Evolutionary conservation across 1,284 basidiomycete genomes (phyloP), one percentile per base, ranked within the genome.

Genomic region (Hemileccinum hortonii): DNA sequence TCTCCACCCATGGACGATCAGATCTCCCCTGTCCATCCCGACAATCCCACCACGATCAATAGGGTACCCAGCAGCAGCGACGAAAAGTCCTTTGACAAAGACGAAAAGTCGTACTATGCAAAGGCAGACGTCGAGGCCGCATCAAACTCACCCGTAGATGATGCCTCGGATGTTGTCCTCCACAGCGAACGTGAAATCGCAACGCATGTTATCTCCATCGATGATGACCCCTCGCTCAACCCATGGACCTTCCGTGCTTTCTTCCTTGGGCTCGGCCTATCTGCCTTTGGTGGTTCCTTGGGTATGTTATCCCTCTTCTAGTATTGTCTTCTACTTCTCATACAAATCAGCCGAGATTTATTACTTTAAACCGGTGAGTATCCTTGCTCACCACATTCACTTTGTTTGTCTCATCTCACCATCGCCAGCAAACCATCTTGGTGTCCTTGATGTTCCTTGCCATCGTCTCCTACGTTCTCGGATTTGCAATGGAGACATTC

Each of bases 251-350:
- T 86, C 53, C 75, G 84, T 6, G 71, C 76, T 3, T 74, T 82
- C 52, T 73, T 86, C 59, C 71, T 86, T n/a, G 83, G 84, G 12
- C 58, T 83, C 43, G 81, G 82, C 11, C 73, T 86, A 6, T 81
- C 82, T 21, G 75, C 79, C 6, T 83, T 89, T 53, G 82, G 83
- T 46, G 76, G 82, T 26, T 80, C 78, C 24, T 61, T 81, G 41
- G 75, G 62, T 67, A 38, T 53, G 53, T 47, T 37, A 14, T 43
- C 9, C 29, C n/a, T 5, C 5, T 15, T 21, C 2, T 22, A n/a
- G n/a, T 18, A 7, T 6, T 37, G 10, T 16, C 16, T 44, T 41
- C n/a, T 15, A 15, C 18, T 42, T n/a, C 48, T 41, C 1, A 42
- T 35, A 11, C 7, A 15, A 10, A 66, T 7, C 32, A 56, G 70